These are phyloP conservation scores for Arctium lappa DNA, from an alignment of 129 eudicot genomes.

Conservation along the genomic window DNA sequence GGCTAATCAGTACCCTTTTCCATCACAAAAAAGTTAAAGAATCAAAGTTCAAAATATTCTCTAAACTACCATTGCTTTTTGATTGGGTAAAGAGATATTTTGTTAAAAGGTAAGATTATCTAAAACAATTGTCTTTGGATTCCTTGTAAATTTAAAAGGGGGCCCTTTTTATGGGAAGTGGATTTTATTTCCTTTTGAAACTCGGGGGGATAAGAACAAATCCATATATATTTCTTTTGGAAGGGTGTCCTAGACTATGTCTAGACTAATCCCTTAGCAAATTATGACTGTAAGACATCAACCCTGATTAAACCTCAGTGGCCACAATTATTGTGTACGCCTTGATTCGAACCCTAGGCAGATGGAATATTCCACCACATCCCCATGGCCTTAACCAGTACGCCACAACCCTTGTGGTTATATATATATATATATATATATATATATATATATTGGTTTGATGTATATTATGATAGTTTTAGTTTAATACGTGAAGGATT, in stretches of 20 bases:
- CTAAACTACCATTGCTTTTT: not conserved
- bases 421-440: no score
- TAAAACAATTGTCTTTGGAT: not conserved
- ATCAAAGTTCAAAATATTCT: not conserved
- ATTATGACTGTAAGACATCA: no score
- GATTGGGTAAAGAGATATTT: not conserved
- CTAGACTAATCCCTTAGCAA: no score
- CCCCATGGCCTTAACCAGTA: no score
- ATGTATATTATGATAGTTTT: not conserved
- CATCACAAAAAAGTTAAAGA: slow-evolving; percentile 1
- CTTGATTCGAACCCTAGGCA: no score
- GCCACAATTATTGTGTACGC: no score
- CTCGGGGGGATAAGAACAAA: not conserved
- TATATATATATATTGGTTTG: not conserved
- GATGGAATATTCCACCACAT: no score
- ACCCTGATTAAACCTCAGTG: no score
- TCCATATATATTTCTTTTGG: not conserved
- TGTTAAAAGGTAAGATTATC: not conserved
- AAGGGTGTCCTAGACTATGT: no score
- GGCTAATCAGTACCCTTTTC: not conserved
- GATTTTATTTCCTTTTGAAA: not conserved
- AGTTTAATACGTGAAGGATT: not conserved
- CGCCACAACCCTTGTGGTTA: no score
- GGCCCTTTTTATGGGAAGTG: not conserved
- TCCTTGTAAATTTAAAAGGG: not conserved